Evolutionary conservation across 2,329 filamentous ascomycete genomes (phyloP), one percentile per base, ranked within the genome.

Genomic region (Cladosporium sp.): DNA sequence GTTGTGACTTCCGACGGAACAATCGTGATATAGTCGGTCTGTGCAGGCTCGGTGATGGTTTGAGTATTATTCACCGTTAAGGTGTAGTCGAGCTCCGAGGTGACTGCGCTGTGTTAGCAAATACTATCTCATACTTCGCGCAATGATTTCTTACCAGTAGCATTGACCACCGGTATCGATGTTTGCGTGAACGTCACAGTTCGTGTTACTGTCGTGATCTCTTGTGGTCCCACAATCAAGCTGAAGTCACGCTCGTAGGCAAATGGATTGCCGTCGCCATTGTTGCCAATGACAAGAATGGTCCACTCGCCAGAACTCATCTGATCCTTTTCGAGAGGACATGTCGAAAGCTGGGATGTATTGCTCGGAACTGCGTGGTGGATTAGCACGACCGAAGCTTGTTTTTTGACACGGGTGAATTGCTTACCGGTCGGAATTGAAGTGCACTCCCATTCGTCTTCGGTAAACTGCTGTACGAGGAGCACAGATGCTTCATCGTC

Each of bases 161-260:
- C 30, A 11, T 53, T 54, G 13, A 36, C 48, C 14, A 65, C 14
- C 26, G 26, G 66, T 3, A 67, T 70, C 23, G 65, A 66, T 0
- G 67, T 68, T 25, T 68, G 48, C 3, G 67, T 69, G 13, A 63
- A 69, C 2, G 68, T 71, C 2, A 68, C 61, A 30, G 66, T 70
- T 4, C 62, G 58, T 13, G 70, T 70, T 13, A 65, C 46, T 2
- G 71, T 71, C 5, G 69, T 65, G 16, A 54, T 69, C 36, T 59
- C 28, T 68, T 18, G 60, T 28, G 43, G 67, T 13, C 61, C 68
- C 25, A 65, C 61, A 30, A 53, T 63, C 34, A 71, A 34, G 28
- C 26, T 62, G 26, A 70, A 64, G 61, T 68, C 57, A 43, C 67
- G 60, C 26, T 68, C 51, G 34, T 67, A 69, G 3, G 69, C 68